A percentile compares a stretch with the other conserved stretches of the same genome.
Evolutionary conservation across 1,284 basidiomycete species (phyloP).

Genomic region (Tilletiaria anomala): DNA sequence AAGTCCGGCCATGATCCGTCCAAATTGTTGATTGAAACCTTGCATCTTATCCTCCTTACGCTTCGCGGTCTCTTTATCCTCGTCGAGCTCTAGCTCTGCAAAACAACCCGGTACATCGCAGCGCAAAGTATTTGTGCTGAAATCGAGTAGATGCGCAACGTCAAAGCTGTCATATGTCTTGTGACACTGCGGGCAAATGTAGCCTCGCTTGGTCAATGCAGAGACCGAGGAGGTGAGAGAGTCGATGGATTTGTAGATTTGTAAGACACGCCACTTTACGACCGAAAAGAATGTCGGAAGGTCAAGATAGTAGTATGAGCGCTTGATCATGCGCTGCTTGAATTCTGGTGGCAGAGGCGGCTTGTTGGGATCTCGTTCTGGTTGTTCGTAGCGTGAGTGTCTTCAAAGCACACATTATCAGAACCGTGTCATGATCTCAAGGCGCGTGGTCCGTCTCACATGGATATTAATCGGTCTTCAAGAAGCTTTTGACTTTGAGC

Average conservation of each 20-base stretch:
- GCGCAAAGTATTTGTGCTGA: slow-evolving; percentile 42
- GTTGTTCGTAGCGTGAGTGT: slow-evolving; percentile 9
- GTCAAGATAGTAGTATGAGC: slow-evolving; percentile 97
- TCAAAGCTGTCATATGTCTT: slow-evolving; percentile 75
- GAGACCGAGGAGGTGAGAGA: slow-evolving; percentile 47
- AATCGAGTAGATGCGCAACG: slow-evolving; percentile 65
- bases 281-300: slow-evolving; percentile 91
- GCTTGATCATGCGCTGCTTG: too few species aligned
- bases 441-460: too few species aligned
- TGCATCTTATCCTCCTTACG: slow-evolving; percentile 87
- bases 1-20: too few species aligned
- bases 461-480: slow-evolving; percentile 56
- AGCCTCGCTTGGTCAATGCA: slow-evolving; percentile 69
- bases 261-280: slow-evolving; percentile 91
- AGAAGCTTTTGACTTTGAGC: slow-evolving; percentile 76
- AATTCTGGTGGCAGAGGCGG: neutral
- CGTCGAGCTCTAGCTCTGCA: slow-evolving; percentile 73
- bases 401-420: neutral
- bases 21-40: slow-evolving; percentile 74
- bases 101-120: slow-evolving; percentile 42
- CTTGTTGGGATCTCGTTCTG: slow-evolving; percentile 16
- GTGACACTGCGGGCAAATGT: slow-evolving; percentile 78
- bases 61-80: slow-evolving; percentile 66
- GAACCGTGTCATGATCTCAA: too few species aligned
- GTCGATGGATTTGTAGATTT: slow-evolving; percentile 80